phyloP scores from a whole-genome alignment of 2,329 filamentous ascomycete genomes.

The Fusarium gaditjirri region DNA sequence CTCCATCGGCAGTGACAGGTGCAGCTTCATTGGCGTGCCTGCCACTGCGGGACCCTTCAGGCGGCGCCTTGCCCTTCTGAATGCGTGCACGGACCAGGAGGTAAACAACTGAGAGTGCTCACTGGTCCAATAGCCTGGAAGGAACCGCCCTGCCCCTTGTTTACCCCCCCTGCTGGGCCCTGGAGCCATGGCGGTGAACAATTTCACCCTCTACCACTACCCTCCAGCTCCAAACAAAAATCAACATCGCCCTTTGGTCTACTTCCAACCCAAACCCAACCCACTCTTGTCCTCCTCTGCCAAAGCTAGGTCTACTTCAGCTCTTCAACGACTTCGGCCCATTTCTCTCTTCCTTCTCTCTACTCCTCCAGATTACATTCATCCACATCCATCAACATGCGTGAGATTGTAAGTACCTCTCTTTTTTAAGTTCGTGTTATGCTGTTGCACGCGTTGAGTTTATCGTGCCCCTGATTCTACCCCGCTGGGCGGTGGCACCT shows the following conservation, averaged over 20 bases:
- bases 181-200: constrained; percentile 51
- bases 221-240: constrained; percentile 49
- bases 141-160: constrained; percentile 43
- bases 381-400: constrained; percentile 63
- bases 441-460: constrained; percentile 5
- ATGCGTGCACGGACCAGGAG: constrained; percentile 43
- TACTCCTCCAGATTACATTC: constrained; percentile 40
- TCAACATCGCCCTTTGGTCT: constrained; percentile 48
- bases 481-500: constrained; percentile 46
- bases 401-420: constrained; percentile 71
- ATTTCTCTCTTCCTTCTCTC: constrained; percentile 37
- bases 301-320: constrained; percentile 49
- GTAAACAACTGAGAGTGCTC: constrained; percentile 51
- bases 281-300: constrained; percentile 45
- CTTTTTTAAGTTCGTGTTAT: constrained; percentile 20
- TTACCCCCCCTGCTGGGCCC: constrained; percentile 36
- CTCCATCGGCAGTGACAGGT: constrained; percentile 11
- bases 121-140: constrained; percentile 34
- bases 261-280: constrained; percentile 36
- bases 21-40: constrained; percentile 26
- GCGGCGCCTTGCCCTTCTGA: constrained; percentile 45
- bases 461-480: constrained; percentile 51
- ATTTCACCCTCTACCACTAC: constrained; percentile 36
- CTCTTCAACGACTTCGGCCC: constrained; percentile 46
- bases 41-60: constrained; percentile 32